Evolutionary conservation across 768 basidiomycete genomes (phyloP).

Genomic region (Tylopilus rubrobrunneus): DNA sequence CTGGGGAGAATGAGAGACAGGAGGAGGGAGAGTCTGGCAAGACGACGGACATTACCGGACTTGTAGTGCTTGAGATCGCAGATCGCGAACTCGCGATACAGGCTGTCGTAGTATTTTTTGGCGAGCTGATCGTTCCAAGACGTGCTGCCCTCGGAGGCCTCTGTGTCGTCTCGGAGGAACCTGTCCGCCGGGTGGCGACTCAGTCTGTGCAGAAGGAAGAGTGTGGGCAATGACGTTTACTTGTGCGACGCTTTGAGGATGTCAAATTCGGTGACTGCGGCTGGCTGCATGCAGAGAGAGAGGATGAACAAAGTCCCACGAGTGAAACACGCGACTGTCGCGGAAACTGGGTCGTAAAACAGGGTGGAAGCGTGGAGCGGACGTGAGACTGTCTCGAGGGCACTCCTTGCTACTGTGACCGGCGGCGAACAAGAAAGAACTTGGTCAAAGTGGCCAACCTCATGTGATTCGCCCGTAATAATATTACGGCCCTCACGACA

Average conservation of each 20-base stretch:
- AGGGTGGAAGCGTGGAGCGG: too few species aligned
- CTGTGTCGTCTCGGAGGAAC: slow-evolving; percentile 64
- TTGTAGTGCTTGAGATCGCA: slow-evolving; percentile 97
- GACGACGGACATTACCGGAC: slow-evolving; percentile 67
- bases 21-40: background rate
- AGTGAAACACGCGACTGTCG: too few species aligned
- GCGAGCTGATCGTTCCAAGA: slow-evolving; percentile 86
- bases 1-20: slow-evolving; percentile 32
- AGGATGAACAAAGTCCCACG: too few species aligned
- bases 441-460: slow-evolving; percentile 9
- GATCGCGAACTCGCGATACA: slow-evolving; percentile 90
- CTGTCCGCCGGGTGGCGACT: slow-evolving; percentile 34
- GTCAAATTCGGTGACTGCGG: slow-evolving; percentile 57
- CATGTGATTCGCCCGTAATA: slow-evolving; percentile 16
- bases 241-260: slow-evolving; percentile 72
- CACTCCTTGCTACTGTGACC: too few species aligned
- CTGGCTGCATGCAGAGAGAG: background rate
- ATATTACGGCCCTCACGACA: background rate
- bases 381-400: too few species aligned
- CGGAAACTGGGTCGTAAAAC: too few species aligned
- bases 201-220: background rate
- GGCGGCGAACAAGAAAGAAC: background rate
- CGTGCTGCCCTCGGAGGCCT: slow-evolving; percentile 5
- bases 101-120: slow-evolving; percentile 78
- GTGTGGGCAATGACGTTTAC: slow-evolving; percentile 29